Percentiles rank a stretch among this genome's conserved stretches.
phyloP scores from a whole-genome alignment of 805 yeast species.

The Yamadazyma endophytica region DNA sequence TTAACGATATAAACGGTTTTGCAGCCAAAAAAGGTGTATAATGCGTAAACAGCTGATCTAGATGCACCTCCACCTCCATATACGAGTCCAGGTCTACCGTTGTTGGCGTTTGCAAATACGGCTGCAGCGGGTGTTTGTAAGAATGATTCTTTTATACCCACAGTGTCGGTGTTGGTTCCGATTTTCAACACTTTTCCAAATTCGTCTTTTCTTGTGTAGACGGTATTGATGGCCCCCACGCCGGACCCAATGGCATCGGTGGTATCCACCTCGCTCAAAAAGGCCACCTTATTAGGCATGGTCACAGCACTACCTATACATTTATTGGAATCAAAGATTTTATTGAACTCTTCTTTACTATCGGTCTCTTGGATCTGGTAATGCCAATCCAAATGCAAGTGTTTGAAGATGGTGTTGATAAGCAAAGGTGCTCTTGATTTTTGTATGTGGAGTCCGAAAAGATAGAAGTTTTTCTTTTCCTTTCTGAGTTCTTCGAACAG shows the following conservation, averaged over 20 bases:
- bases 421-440: slow-evolving; percentile 25
- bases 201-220: slow-evolving; percentile 19
- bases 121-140: slow-evolving; percentile 8
- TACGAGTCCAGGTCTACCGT: slow-evolving; percentile 22
- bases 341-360: slow-evolving; percentile 15
- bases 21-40: slow-evolving; percentile 21
- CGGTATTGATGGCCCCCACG: slow-evolving; percentile 31
- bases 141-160: slow-evolving; percentile 27
- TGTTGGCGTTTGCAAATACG: slow-evolving; percentile 3
- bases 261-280: slow-evolving; percentile 21
- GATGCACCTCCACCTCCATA: slow-evolving; percentile 36
- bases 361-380: slow-evolving; percentile 21
- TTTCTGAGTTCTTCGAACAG: slow-evolving; percentile 6
- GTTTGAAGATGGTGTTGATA: slow-evolving; percentile 20
- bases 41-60: slow-evolving; percentile 27
- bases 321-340: slow-evolving; percentile 6
- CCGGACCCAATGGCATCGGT: slow-evolving; percentile 24
- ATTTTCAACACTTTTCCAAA: slow-evolving; percentile 11
- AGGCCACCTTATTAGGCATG: slow-evolving; percentile 27
- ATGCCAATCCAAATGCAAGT: slow-evolving; percentile 18
- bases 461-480: slow-evolving; percentile 4
- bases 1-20: slow-evolving; percentile 24
- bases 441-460: slow-evolving; percentile 20
- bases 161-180: slow-evolving; percentile 31
- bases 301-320: slow-evolving; percentile 27